Percentiles rank a stretch among this genome's conserved stretches.
Evolutionary conservation across 1,139 yeast species (phyloP).

Genomic region (Protomyces macrosporus): DNA sequence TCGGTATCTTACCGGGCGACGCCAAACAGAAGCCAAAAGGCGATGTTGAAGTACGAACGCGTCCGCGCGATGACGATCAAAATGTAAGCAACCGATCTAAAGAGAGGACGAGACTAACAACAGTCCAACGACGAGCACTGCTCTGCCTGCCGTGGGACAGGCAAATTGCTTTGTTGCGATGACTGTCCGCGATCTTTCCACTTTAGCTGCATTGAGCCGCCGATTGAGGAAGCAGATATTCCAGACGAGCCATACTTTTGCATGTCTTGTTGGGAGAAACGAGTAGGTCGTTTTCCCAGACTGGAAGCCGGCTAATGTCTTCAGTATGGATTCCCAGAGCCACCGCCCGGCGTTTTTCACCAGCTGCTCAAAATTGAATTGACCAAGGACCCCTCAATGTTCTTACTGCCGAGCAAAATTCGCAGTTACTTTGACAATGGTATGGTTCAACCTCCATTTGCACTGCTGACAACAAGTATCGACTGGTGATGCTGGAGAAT

Average conservation of each 20-base stretch:
- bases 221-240: constrained; percentile 62
- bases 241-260: constrained; percentile 87
- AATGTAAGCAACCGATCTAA: background rate
- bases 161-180: constrained; percentile 88
- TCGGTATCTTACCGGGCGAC: constrained; percentile 12
- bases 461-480: constrained; percentile 31
- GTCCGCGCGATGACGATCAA: constrained; percentile 9
- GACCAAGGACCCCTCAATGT: constrained; percentile 64
- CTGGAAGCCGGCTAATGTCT: background rate
- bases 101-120: background rate
- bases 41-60: constrained; percentile 4
- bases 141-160: constrained; percentile 79
- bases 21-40: background rate
- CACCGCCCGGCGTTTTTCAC: constrained; percentile 49
- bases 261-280: constrained; percentile 51
- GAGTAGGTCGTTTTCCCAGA: constrained; percentile 29
- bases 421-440: constrained; percentile 75
- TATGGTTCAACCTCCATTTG: background rate
- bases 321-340: constrained; percentile 17
- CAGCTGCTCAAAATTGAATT: constrained; percentile 56
- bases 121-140: constrained; percentile 75
- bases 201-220: constrained; percentile 86
- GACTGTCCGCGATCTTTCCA: constrained; percentile 89
- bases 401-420: constrained; percentile 61
- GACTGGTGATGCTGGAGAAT: constrained; percentile 66